phyloP scores from a whole-genome alignment of 2,329 filamentous ascomycete genomes.

The Cercospora berteroae region DNA sequence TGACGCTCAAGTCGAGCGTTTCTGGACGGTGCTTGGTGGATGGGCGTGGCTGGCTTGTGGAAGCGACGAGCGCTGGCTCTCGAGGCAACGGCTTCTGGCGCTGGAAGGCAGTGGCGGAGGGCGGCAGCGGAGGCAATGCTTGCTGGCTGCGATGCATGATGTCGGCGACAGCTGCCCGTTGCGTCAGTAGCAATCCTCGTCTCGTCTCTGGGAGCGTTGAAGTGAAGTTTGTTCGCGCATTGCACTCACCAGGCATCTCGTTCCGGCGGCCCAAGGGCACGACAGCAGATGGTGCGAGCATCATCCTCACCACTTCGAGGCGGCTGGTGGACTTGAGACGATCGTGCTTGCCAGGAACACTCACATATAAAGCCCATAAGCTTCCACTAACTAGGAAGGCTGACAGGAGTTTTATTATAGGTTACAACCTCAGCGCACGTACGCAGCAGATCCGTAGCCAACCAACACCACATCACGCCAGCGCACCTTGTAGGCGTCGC shows the following conservation, averaged over 20 bases:
- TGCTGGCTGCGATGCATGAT: background rate
- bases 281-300: slow-evolving; percentile 5
- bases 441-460: background rate
- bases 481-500: background rate
- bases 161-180: background rate
- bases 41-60: slow-evolving; percentile 6
- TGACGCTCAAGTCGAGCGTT: slow-evolving; percentile 25
- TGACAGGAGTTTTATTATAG: background rate
- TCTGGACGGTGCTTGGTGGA: slow-evolving; percentile 24
- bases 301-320: slow-evolving; percentile 23
- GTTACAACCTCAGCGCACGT: background rate
- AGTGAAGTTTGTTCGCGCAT: background rate
- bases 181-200: background rate
- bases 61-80: background rate
- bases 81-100: slow-evolving; percentile 7
- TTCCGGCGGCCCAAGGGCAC: background rate
- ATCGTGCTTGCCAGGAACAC: slow-evolving; percentile 4
- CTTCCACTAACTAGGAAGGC: background rate
- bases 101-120: background rate
- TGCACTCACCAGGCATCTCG: background rate
- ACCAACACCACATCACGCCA: background rate
- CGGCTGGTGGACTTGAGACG: slow-evolving; percentile 15
- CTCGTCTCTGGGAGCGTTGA: background rate
- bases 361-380: background rate
- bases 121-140: background rate